Evolutionary conservation across 2,329 filamentous ascomycete genomes (phyloP).

Genomic region (Dothideomycetes sp.): DNA sequence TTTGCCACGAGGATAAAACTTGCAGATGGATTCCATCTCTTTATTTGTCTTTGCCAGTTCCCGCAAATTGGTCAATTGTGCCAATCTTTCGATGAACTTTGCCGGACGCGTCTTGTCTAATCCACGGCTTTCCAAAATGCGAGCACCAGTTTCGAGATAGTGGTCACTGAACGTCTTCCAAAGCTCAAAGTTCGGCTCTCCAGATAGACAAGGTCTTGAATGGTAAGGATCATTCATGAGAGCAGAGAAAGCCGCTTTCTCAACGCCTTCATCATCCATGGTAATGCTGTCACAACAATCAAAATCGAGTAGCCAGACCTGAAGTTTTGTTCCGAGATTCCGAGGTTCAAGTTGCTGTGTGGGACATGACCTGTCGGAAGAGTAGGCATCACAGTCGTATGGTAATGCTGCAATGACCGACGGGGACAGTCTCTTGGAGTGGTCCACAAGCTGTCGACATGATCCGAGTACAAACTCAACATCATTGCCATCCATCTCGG

Average conservation of each 20-base stretch:
- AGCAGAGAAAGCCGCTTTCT: slow-evolving; percentile 36
- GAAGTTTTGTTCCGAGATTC: slow-evolving; percentile 1
- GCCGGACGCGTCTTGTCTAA: background rate
- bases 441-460: background rate
- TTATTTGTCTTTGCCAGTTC: too few relatives aligned
- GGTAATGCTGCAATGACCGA: background rate
- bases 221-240: slow-evolving; percentile 45
- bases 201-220: slow-evolving; percentile 30
- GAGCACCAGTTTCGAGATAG: slow-evolving; percentile 10
- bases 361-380: too few relatives aligned
- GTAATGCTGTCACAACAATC: slow-evolving; percentile 47
- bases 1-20: too few relatives aligned
- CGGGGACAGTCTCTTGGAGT: background rate
- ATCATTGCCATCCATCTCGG: slow-evolving; percentile 42
- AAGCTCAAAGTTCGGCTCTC: slow-evolving; percentile 9
- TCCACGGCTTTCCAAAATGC: slow-evolving; percentile 4
- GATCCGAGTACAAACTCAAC: slow-evolving; percentile 46
- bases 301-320: slow-evolving; percentile 45
- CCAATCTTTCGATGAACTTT: background rate
- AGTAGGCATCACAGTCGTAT: too few relatives aligned
- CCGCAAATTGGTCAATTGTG: too few relatives aligned
- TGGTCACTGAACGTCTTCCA: slow-evolving; percentile 14
- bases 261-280: slow-evolving; percentile 33
- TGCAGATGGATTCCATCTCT: too few relatives aligned
- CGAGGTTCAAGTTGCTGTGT: background rate